Percentiles rank a stretch among this genome's conserved stretches.
Evolutionary conservation across 345 rosid genomes (phyloP).

Genomic region (Eucalyptus victrix): DNA sequence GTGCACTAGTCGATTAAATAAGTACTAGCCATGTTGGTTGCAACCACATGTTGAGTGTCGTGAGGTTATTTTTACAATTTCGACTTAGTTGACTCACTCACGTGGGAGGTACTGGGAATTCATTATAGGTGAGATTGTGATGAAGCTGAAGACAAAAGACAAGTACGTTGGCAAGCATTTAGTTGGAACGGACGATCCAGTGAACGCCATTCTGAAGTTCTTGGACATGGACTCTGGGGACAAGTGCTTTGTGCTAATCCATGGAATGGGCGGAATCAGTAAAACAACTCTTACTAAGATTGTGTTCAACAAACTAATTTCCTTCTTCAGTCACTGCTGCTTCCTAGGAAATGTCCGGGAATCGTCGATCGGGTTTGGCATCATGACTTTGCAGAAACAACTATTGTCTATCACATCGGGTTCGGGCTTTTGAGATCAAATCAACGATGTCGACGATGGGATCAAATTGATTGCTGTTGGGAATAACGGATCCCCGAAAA

Average conservation of each 20-base stretch:
- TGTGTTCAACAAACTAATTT: not conserved
- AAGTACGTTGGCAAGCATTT: too few relatives aligned
- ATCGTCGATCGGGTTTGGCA: not conserved
- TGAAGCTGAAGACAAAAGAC: not conserved
- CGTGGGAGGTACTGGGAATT: not conserved
- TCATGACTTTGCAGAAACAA: not conserved
- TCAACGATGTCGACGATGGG: not conserved
- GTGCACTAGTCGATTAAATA: too few relatives aligned
- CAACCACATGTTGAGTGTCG: not conserved
- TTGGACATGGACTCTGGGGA: not conserved
- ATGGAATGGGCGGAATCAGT: not conserved
- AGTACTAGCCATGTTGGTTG: not conserved
- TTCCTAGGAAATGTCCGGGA: not conserved
- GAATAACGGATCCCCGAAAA: too few relatives aligned
- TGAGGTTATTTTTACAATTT: too few relatives aligned
- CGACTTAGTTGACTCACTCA: not conserved
- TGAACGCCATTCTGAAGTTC: not conserved
- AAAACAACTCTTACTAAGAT: not conserved
- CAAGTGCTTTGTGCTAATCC: not conserved
- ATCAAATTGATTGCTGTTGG: not conserved
- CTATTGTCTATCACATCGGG: not conserved
- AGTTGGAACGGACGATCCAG: not conserved
- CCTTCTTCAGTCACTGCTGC: not conserved
- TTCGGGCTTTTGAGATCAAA: fast-evolving
- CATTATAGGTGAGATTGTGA: not conserved